Conservation (phyloP, 83 land plant genomes). For the Isoetes engelmannii region DNA sequence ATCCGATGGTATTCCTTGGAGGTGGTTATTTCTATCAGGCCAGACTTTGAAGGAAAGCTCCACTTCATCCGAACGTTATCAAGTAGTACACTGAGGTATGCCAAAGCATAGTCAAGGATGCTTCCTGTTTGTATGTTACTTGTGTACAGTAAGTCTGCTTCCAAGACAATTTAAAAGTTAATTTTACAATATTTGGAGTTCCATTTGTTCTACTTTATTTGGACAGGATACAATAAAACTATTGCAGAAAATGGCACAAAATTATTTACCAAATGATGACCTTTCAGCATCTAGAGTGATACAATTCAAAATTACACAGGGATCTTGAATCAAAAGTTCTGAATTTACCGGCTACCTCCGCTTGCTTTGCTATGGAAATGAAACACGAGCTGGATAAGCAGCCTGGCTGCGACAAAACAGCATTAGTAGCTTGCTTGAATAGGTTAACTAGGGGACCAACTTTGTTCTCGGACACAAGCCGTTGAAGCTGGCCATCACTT, state of each 20-base stretch:
- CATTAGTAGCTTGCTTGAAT: slow-evolving; percentile 56
- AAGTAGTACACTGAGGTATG: slow-evolving; percentile 75
- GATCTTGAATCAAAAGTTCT: neutral
- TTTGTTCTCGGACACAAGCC: slow-evolving; percentile 34
- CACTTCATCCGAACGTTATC: slow-evolving; percentile 67
- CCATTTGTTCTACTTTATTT: too few species aligned
- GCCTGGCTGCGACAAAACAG: slow-evolving; percentile 41
- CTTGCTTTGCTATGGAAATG: slow-evolving; percentile 69
- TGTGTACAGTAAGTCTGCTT: slow-evolving; percentile 67
- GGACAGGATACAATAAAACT: too few species aligned
- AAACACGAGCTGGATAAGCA: slow-evolving; percentile 52
- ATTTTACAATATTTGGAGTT: neutral
- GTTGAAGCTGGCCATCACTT: slow-evolving; percentile 61
- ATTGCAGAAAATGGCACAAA: too few species aligned
- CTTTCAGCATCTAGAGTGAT: too few species aligned
- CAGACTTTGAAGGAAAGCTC: slow-evolving; percentile 82
- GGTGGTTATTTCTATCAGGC: slow-evolving; percentile 89
- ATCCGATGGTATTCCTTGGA: slow-evolving; percentile 94
- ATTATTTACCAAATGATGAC: too few species aligned
- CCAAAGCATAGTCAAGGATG: slow-evolving; percentile 86
- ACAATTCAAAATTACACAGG: too few species aligned
- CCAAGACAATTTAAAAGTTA: slow-evolving; percentile 1
- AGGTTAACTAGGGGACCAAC: slow-evolving; percentile 59
- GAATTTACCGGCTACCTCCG: slow-evolving; percentile 82
- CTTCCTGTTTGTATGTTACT: slow-evolving; percentile 79